Evolutionary conservation across 2,329 filamentous ascomycete genomes (phyloP).

Genomic region (Chaetomiaceae sp.): DNA sequence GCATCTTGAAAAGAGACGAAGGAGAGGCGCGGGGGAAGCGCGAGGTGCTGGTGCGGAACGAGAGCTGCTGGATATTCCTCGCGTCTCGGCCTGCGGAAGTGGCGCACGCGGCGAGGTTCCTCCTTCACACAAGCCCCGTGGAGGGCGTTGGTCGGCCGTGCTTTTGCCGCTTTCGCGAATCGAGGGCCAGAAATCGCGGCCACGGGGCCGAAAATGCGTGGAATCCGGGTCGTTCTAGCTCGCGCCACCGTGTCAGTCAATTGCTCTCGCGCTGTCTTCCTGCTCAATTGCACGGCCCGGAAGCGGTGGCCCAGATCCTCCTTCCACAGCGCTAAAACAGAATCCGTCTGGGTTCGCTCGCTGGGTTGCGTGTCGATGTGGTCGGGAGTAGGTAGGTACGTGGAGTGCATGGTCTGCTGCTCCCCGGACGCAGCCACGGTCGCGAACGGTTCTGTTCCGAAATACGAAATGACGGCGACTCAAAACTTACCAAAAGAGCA

Average conservation of each 20-base stretch:
- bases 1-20: constrained; percentile 42
- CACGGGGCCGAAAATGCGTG: constrained; percentile 8
- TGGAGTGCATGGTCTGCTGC: too few species aligned
- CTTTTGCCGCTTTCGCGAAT: constrained; percentile 13
- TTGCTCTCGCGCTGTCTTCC: constrained; percentile 4
- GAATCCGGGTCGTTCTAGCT: constrained; percentile 11
- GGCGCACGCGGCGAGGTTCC: constrained; percentile 15
- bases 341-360: neutral
- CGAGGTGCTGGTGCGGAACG: constrained; percentile 2
- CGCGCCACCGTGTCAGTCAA: constrained; percentile 18
- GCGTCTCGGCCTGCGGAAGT: constrained; percentile 7
- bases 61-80: neutral
- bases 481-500: constrained; percentile 12
- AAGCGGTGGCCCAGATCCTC: constrained; percentile 2
- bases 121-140: constrained; percentile 10
- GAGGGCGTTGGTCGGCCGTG: constrained; percentile 6
- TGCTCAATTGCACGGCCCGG: neutral
- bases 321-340: neutral
- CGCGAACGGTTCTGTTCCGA: too few species aligned
- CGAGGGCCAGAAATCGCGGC: constrained; percentile 13
- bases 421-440: too few species aligned
- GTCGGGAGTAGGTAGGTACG: too few species aligned
- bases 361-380: too few species aligned
- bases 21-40: constrained; percentile 4
- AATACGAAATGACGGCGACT: too few species aligned